These are phyloP conservation scores for Pisolithus thermaeus DNA, from an alignment of 1,284 basidiomycete genomes.

Conservation along the genomic window DNA sequence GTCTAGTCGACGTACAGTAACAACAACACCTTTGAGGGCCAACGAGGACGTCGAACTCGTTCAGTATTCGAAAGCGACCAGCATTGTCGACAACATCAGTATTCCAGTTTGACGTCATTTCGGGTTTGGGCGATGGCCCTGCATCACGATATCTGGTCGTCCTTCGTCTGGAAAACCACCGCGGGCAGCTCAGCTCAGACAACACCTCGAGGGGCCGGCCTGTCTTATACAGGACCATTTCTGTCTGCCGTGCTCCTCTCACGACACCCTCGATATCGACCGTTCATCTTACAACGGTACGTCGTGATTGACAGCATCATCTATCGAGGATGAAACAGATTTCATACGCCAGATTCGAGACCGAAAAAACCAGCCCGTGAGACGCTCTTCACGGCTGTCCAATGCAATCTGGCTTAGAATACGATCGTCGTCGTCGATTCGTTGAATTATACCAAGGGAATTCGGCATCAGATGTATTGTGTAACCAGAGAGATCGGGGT, in stretches of 20 bases:
- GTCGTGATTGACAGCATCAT: slow-evolving; percentile 10
- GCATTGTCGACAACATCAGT: background rate
- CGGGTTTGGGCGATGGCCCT: slow-evolving; percentile 87
- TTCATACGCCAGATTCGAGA: slow-evolving; percentile 53
- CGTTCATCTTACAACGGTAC: slow-evolving; percentile 73
- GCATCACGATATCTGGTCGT: slow-evolving; percentile 86
- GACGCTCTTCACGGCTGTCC: no score
- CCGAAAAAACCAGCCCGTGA: slow-evolving; percentile 88
- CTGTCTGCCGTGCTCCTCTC: slow-evolving; percentile 66
- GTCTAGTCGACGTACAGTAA: no score
- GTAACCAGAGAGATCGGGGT: slow-evolving; percentile 86
- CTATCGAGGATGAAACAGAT: background rate
- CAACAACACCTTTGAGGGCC: background rate
- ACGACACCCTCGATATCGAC: slow-evolving; percentile 64
- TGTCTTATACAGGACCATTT: slow-evolving; percentile 46
- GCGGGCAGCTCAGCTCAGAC: no score
- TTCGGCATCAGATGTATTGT: slow-evolving; percentile 97
- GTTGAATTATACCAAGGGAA: slow-evolving; percentile 96
- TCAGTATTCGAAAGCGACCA: background rate
- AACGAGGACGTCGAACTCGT: background rate
- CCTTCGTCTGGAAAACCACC: slow-evolving; percentile 87
- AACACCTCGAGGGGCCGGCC: slow-evolving; percentile 55
- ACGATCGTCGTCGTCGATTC: slow-evolving; percentile 87
- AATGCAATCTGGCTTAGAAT: slow-evolving; percentile 65
- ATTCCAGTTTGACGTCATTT: background rate